Percentiles rank a stretch among this genome's conserved stretches.
These are phyloP conservation scores for Lablab purpureus DNA, from an alignment of 306 rosid genomes.

Conservation along the genomic window DNA sequence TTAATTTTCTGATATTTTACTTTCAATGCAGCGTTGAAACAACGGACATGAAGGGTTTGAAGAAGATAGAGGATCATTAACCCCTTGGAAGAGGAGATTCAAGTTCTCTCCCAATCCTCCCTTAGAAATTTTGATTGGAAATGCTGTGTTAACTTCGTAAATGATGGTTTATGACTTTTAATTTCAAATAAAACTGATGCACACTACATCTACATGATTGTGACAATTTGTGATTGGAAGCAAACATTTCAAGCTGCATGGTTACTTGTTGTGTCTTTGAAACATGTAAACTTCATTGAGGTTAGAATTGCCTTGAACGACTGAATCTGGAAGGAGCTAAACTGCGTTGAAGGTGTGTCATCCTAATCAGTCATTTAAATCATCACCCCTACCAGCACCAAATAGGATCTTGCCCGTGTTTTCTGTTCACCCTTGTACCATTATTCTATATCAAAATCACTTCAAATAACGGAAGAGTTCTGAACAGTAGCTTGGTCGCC, in stretches of 20 bases:
- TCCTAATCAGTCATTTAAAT: constrained; percentile 11
- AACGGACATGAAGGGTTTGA: constrained; percentile 97
- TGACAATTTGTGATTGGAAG: constrained; percentile 42
- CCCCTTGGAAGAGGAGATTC: constrained; percentile 36
- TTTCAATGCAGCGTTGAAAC: constrained; percentile 87
- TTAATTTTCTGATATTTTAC: constrained; percentile 45
- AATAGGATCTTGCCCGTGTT: background rate
- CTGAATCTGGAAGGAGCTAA: constrained; percentile 28
- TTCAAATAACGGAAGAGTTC: background rate
- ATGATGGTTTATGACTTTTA: constrained; percentile 49
- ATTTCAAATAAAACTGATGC: constrained; percentile 43
- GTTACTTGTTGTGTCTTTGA: constrained; percentile 38
- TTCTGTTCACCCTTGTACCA: background rate
- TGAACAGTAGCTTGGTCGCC: background rate
- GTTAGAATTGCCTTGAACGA: constrained; percentile 23
- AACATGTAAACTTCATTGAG: constrained; percentile 20
- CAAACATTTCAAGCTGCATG: constrained; percentile 34
- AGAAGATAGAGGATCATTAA: constrained; percentile 92
- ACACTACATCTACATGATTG: constrained; percentile 38
- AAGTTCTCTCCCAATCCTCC: constrained; percentile 24
- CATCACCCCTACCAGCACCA: background rate
- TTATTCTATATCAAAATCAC: background rate
- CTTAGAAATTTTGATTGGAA: constrained; percentile 51
- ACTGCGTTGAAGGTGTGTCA: constrained; percentile 2
- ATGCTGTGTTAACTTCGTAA: constrained; percentile 36